Evolutionary conservation across 2,329 filamentous ascomycete species (phyloP).

Genomic region (Mycosphaerella sp.): DNA sequence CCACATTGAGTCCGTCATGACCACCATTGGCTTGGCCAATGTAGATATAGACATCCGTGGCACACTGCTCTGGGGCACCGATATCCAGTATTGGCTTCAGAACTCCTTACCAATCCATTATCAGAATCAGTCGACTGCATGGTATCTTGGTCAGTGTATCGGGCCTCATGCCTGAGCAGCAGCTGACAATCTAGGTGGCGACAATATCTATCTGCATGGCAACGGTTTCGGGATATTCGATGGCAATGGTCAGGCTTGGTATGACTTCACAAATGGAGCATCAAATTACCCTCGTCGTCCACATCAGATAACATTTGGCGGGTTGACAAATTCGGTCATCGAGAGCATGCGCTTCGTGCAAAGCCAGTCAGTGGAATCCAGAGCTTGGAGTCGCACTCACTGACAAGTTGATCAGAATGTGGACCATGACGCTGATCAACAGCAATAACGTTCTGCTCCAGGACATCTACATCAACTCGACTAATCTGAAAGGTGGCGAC

Average conservation of each 20-base stretch:
- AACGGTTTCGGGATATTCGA: slow-evolving; percentile 49
- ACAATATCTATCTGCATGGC: slow-evolving; percentile 46
- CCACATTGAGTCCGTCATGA: slow-evolving; percentile 47
- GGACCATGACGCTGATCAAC: slow-evolving; percentile 48
- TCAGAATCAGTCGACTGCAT: slow-evolving; percentile 52
- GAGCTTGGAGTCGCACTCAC: background rate
- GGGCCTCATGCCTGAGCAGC: background rate
- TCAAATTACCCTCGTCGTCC: slow-evolving; percentile 47
- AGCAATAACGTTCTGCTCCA: slow-evolving; percentile 44
- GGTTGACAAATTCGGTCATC: slow-evolving; percentile 45
- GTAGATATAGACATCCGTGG: slow-evolving; percentile 46
- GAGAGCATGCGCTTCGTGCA: slow-evolving; percentile 48
- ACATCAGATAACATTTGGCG: slow-evolving; percentile 48
- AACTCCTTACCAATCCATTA: slow-evolving; percentile 48
- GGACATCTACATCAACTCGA: slow-evolving; percentile 50
- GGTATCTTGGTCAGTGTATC: slow-evolving; percentile 33
- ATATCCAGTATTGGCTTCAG: slow-evolving; percentile 48
- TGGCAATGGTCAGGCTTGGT: slow-evolving; percentile 57
- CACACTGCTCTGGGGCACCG: slow-evolving; percentile 39
- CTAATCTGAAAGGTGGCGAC: slow-evolving; percentile 26
- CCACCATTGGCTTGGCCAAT: slow-evolving; percentile 43
- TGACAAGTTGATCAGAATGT: slow-evolving; percentile 40
- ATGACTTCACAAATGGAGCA: slow-evolving; percentile 38
- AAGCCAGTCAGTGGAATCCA: slow-evolving; percentile 39
- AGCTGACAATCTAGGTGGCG: slow-evolving; percentile 41